Evolutionary conservation across 139 green algal genomes (phyloP).

Genomic region (Yamagishiella unicocca): DNA sequence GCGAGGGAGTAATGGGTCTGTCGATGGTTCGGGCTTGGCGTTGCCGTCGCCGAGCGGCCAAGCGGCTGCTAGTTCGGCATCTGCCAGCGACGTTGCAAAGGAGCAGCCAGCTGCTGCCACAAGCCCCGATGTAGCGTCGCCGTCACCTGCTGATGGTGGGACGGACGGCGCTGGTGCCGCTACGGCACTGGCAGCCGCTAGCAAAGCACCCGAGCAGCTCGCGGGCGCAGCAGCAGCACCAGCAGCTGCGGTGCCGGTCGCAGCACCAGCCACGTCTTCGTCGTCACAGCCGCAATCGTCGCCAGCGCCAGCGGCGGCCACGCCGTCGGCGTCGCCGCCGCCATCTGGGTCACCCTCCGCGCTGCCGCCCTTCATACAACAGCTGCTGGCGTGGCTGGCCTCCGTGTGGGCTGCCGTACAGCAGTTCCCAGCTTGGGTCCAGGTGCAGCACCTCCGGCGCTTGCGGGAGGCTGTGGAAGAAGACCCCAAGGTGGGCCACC

Average conservation of each 20-base stretch:
- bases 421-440: conserved; percentile 58
- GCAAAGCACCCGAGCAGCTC: not conserved
- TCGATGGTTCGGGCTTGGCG: not conserved
- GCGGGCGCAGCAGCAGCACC: not conserved
- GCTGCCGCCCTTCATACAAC: not conserved
- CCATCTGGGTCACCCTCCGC: not conserved
- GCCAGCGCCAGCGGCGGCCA: not conserved
- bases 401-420: conserved; percentile 15
- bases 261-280: not conserved
- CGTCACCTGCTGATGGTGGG: not conserved
- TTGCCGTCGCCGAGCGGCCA: no score
- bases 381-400: conserved; percentile 9
- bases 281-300: not conserved
- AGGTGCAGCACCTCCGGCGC: conserved; percentile 57
- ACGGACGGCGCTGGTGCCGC: not conserved
- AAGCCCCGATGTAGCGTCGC: no score
- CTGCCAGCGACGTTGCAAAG: no score
- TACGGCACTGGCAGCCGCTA: not conserved
- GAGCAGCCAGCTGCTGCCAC: no score
- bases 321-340: not conserved
- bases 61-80: no score
- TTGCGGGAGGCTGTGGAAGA: conserved; percentile 60
- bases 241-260: not conserved
- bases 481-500: conserved; percentile 46
- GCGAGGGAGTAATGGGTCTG: not conserved